These are phyloP conservation scores for Aspergillus sp. DNA, from an alignment of 2,329 filamentous ascomycete genomes.

Conservation along the genomic window DNA sequence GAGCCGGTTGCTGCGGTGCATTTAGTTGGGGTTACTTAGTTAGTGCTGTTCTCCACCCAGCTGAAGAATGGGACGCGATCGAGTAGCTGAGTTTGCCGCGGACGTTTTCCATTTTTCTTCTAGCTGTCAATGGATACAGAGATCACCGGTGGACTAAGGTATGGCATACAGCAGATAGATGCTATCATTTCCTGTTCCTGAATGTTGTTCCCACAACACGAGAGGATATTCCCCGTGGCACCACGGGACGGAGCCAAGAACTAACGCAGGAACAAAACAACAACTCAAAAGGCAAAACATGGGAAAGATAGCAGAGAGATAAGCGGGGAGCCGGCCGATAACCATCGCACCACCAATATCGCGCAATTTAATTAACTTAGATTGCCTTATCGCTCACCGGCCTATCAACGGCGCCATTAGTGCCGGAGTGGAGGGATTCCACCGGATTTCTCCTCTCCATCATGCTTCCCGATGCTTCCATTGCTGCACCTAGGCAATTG, in stretches of 20 bases:
- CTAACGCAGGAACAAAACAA: not conserved
- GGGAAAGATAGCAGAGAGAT: not conserved
- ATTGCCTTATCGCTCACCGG: not conserved
- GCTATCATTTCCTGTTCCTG: no score
- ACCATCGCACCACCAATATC: not conserved
- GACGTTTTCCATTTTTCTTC: no score
- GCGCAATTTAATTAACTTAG: not conserved
- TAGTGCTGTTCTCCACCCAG: not conserved
- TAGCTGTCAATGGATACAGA: no score
- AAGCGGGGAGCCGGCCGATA: not conserved
- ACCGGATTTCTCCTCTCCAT: not conserved
- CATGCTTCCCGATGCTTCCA: no score
- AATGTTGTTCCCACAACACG: no score
- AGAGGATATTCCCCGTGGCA: no score
- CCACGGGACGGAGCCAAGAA: no score
- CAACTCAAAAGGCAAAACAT: not conserved
- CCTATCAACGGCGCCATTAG: not conserved
- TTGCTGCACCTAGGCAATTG: no score
- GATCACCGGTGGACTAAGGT: no score
- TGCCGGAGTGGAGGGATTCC: not conserved
- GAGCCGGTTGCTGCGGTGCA: not conserved
- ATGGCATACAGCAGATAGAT: no score
- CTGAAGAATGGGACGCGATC: not conserved
- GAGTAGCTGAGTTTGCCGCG: not conserved
- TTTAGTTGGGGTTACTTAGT: not conserved